Base-by-base conservation (phyloP, 108 stramenopile genomes). In the Ochromonas danica region DNA sequence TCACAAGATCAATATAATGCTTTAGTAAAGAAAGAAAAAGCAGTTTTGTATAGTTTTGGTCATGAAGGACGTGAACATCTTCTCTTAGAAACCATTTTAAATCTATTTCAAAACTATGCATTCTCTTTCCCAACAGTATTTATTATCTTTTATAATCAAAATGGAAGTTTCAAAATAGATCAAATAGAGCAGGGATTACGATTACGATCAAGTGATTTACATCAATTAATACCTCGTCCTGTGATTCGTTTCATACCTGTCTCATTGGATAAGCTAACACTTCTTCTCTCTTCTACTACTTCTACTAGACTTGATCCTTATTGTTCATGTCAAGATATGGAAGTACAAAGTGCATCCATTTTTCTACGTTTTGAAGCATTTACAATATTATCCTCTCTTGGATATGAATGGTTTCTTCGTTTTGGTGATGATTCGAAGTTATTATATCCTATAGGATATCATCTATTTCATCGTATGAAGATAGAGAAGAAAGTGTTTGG, bases 391-490 rank as follows among this genome's bases (percentile, higher is more conserved):
- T 28, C 63, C 3, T 28, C 63, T 10, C 35, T 28, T 6, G 63
- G 63, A 28, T 67, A 35, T 36, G 63, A 67, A 28, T 67, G 63
- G 63, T 67, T 67, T 36, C 10, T 33, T 10, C 17, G 63, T 6
- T 67, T 67, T 36, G 63, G 63, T 36, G 63, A 67, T 28, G 63
- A 67, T 36, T 67, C 31, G 17, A 10, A 3, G 10, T 28, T 67
- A 14, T 51, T 51, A 22, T 14, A 51, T 51, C 45, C 45, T 14
- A 51, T 51, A 14, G 22, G 22, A 51, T 51, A 51, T 51, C 14
- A 51, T 51, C 6, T 51, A 51, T 51, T 51, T 51, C 45, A 51
- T 51, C 45, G 22, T 51, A 14, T 51, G 45, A 51, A 14, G 45
- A 6, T 14, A 51, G 22, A 51, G 14, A 51, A 51, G 6, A 51